phyloP scores from a whole-genome alignment of 768 basidiomycete species.

The Amanita thiersii region DNA sequence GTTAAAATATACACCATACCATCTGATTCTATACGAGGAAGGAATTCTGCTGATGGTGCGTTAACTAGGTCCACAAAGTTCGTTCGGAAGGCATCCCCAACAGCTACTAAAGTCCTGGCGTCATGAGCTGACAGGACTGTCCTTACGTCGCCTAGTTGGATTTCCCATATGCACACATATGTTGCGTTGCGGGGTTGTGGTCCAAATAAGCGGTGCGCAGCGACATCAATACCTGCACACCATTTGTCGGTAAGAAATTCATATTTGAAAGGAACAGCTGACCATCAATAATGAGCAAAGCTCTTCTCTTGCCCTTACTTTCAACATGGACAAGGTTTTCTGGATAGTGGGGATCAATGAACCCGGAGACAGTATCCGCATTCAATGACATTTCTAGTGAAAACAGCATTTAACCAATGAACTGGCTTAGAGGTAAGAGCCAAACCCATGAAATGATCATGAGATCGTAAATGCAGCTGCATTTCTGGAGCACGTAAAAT shows the following conservation, averaged over 20 bases:
- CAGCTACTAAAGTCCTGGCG: constrained; percentile 39
- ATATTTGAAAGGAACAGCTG: constrained; percentile 7
- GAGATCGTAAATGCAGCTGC: constrained; percentile 68
- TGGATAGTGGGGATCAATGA: constrained; percentile 37
- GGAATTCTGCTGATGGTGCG: constrained; percentile 66
- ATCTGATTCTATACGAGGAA: constrained; percentile 65
- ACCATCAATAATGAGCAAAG: constrained; percentile 47
- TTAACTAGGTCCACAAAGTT: constrained; percentile 76
- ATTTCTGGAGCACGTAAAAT: constrained; percentile 56
- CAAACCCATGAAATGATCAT: constrained; percentile 85
- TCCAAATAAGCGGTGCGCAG: constrained; percentile 83
- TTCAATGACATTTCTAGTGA: constrained; percentile 72
- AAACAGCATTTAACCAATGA: background rate
- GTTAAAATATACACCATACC: constrained; percentile 32
- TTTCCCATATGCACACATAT: constrained; percentile 93
- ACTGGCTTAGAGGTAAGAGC: constrained; percentile 3
- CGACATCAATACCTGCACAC: constrained; percentile 63
- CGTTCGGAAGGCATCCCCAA: constrained; percentile 48
- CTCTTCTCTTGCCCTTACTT: constrained; percentile 13
- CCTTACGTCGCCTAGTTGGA: constrained; percentile 60
- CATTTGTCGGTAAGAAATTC: background rate
- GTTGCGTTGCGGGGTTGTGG: constrained; percentile 77
- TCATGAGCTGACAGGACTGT: constrained; percentile 48
- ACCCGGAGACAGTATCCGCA: constrained; percentile 48
- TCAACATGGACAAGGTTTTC: constrained; percentile 28